Percentiles rank a stretch among this genome's conserved stretches.
Conservation (phyloP, 495 filamentous ascomycete species). For the Lindgomyces ingoldianus region DNA sequence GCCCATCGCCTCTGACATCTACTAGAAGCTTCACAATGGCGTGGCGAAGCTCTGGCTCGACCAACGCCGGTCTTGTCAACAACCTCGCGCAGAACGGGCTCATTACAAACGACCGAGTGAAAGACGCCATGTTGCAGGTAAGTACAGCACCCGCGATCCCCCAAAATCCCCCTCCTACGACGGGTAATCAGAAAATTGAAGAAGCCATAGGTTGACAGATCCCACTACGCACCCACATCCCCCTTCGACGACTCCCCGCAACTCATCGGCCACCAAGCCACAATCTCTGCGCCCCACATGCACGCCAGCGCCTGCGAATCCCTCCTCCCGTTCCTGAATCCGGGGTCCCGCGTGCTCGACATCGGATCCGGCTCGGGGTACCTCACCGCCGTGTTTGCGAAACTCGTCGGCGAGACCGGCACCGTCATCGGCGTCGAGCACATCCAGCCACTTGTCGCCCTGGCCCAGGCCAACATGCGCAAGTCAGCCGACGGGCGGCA, state of each 20-base stretch:
- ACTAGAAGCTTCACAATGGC: conserved; percentile 63
- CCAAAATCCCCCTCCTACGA: conserved; percentile 12
- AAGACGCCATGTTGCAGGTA: conserved; percentile 76
- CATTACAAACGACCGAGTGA: conserved; percentile 70
- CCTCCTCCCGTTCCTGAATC: conserved; percentile 55
- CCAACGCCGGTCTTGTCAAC: conserved; percentile 75
- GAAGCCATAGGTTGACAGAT: conserved; percentile 74
- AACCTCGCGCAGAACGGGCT: conserved; percentile 73
- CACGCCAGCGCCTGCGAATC: conserved; percentile 67
- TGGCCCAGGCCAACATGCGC: conserved; percentile 71
- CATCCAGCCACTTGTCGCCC: conserved; percentile 71
- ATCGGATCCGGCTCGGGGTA: conserved; percentile 91
- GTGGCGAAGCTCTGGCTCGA: conserved; percentile 79
- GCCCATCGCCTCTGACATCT: neutral
- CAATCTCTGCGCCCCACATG: conserved; percentile 97
- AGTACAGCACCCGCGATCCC: conserved; percentile 25
- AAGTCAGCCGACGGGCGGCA: conserved; percentile 67
- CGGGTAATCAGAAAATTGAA: neutral
- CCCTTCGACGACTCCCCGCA: conserved; percentile 93
- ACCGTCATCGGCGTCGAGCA: conserved; percentile 85
- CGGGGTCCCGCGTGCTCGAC: conserved; percentile 68
- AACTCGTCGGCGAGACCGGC: conserved; percentile 66
- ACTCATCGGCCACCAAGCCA: conserved; percentile 80
- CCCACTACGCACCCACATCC: conserved; percentile 66
- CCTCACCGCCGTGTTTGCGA: conserved; percentile 84